Evolutionary conservation across 2,329 filamentous ascomycete species (phyloP).

Genomic region (Septoria petroselini): DNA sequence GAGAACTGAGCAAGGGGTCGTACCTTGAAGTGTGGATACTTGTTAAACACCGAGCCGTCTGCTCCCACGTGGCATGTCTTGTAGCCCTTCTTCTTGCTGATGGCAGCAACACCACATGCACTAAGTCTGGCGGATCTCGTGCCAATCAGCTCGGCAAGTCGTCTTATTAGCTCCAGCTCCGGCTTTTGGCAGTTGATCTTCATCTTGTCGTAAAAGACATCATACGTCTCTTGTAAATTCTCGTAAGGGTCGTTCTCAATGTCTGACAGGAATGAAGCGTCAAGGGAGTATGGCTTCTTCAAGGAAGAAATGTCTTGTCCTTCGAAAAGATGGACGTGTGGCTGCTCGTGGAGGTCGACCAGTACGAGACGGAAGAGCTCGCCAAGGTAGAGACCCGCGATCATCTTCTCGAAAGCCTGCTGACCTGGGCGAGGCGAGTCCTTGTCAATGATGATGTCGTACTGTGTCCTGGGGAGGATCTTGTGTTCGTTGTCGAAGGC

Average conservation of each 20-base stretch:
- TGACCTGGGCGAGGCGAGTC: conserved; percentile 47
- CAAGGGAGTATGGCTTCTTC: conserved; percentile 81
- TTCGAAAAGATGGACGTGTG: conserved; percentile 67
- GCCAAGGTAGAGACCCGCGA: conserved; percentile 47
- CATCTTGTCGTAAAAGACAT: conserved; percentile 76
- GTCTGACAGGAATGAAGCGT: conserved; percentile 86
- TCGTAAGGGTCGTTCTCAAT: conserved; percentile 95
- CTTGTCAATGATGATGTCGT: conserved; percentile 45
- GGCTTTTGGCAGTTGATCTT: conserved; percentile 66
- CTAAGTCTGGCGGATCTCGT: conserved; percentile 91
- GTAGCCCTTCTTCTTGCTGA: conserved; percentile 94
- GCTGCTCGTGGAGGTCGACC: conserved; percentile 59
- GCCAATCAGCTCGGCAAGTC: conserved; percentile 88
- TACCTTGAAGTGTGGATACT: conserved; percentile 94
- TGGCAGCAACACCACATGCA: conserved; percentile 90
- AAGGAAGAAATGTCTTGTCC: conserved; percentile 77
- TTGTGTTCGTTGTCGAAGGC: conserved; percentile 93
- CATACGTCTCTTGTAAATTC: conserved; percentile 84
- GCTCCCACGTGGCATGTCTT: conserved; percentile 88
- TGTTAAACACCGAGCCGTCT: conserved; percentile 97
- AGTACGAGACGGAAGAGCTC: conserved; percentile 47
- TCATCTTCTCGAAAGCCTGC: conserved; percentile 48
- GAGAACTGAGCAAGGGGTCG: neutral
- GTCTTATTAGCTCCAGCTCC: conserved; percentile 85
- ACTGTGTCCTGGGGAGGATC: conserved; percentile 79